Percentiles rank a stretch among this genome's conserved stretches.
Evolutionary conservation across 345 rosid genomes (phyloP).

Genomic region (Ailanthus altissimus): DNA sequence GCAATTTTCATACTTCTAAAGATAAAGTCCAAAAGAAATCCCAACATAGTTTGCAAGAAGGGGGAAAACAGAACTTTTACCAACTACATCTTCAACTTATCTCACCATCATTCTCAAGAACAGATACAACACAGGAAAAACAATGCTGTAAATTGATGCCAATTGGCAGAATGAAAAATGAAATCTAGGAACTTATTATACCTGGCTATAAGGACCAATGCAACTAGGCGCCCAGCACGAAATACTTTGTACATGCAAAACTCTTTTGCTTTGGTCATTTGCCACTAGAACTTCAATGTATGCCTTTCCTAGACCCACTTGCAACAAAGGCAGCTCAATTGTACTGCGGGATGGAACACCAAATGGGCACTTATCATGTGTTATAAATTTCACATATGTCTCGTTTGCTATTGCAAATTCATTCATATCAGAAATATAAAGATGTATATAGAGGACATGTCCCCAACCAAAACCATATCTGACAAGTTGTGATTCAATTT

Average conservation of each 20-base stretch:
- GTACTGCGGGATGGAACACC: slow-evolving; percentile 99
- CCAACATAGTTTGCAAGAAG: neutral
- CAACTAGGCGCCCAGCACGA: slow-evolving; percentile 99
- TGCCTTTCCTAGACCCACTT: slow-evolving; percentile 75
- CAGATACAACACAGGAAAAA: neutral
- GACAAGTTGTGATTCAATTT: slow-evolving; percentile 60
- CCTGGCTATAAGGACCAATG: slow-evolving; percentile 99
- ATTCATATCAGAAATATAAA: slow-evolving; percentile 84
- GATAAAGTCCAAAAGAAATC: neutral
- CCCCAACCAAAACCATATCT: slow-evolving; percentile 67
- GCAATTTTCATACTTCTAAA: neutral
- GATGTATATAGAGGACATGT: slow-evolving; percentile 84
- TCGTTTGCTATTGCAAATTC: slow-evolving; percentile 77
- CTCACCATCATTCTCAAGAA: slow-evolving; percentile 4
- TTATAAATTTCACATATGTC: slow-evolving; percentile 80
- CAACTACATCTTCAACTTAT: neutral
- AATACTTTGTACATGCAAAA: slow-evolving; percentile 93
- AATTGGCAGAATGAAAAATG: neutral
- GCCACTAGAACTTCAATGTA: slow-evolving; percentile 80
- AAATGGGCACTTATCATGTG: slow-evolving; percentile 82
- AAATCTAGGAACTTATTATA: slow-evolving; percentile 23
- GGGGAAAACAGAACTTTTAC: neutral
- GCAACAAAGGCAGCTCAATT: slow-evolving; percentile 75
- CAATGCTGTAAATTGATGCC: neutral
- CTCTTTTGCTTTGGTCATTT: slow-evolving; percentile 70